Conservation (phyloP, 345 rosid genomes). For the Hibiscus mutabilis region DNA sequence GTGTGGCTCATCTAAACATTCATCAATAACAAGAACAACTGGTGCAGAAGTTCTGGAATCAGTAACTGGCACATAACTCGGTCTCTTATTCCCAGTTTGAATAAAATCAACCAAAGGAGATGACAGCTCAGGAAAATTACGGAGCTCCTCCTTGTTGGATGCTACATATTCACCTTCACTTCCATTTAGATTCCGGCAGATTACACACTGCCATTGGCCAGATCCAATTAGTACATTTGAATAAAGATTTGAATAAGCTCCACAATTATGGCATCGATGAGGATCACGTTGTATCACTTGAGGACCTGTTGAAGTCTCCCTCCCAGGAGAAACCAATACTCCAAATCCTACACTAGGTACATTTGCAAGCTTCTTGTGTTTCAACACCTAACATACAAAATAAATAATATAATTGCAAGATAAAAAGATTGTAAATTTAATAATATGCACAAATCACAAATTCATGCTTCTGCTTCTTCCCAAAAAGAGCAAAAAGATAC, state of each 20-base stretch:
- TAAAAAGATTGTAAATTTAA: not conserved
- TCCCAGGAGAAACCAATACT: slow-evolving; percentile 79
- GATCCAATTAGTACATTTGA: slow-evolving; percentile 79
- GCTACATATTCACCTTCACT: slow-evolving; percentile 88
- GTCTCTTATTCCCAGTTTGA: slow-evolving; percentile 76
- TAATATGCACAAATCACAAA: slow-evolving; percentile 8
- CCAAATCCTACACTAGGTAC: slow-evolving; percentile 90
- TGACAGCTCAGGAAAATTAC: slow-evolving; percentile 65
- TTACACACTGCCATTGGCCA: slow-evolving; percentile 95
- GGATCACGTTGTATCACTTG: slow-evolving; percentile 81
- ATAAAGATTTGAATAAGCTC: slow-evolving; percentile 80
- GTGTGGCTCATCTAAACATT: slow-evolving; percentile 94
- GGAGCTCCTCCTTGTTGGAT: slow-evolving; percentile 64
- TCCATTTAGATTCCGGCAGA: slow-evolving; percentile 65
- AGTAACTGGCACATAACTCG: slow-evolving; percentile 81
- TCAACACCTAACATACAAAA: slow-evolving; percentile 46
- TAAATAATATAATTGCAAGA: not conserved
- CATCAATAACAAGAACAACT: slow-evolving; percentile 83
- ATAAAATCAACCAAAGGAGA: slow-evolving; percentile 79
- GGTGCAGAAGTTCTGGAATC: slow-evolving; percentile 87
- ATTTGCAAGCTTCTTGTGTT: slow-evolving; percentile 83
- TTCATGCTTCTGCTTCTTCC: slow-evolving; percentile 1
- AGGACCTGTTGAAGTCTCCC: slow-evolving; percentile 70
- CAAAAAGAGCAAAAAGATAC: slow-evolving; percentile 25
- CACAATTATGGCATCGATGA: slow-evolving; percentile 84